Evolutionary conservation across 176 grass and related monocot species (phyloP).

Genomic region (Oryza australiensis): DNA sequence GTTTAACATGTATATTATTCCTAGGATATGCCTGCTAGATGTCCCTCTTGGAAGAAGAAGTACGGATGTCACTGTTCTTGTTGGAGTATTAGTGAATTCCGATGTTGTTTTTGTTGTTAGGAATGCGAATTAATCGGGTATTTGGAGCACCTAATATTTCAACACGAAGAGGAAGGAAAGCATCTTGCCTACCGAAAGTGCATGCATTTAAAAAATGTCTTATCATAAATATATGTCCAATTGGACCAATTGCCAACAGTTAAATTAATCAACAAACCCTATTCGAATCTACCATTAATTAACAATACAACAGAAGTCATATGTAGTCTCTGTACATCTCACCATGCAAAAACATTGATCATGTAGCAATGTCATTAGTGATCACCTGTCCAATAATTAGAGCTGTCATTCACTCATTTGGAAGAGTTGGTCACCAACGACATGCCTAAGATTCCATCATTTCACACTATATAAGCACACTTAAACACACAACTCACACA

Average conservation of each 20-base stretch:
- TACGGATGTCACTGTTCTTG: background rate
- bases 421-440: slow-evolving; percentile 33
- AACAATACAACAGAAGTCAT: background rate
- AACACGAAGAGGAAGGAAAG: background rate
- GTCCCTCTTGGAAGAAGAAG: background rate
- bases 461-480: slow-evolving; percentile 10
- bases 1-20: background rate
- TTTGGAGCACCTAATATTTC: background rate
- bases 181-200: background rate
- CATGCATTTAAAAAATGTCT: background rate
- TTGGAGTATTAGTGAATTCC: background rate
- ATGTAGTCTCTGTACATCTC: background rate
- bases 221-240: background rate
- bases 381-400: background rate
- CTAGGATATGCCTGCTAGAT: background rate
- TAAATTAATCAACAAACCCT: too few relatives aligned
- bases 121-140: background rate
- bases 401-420: slow-evolving; percentile 2
- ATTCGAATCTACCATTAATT: background rate
- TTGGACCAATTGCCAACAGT: too few relatives aligned
- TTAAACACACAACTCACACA: background rate
- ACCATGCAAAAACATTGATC: background rate
- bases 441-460: background rate
- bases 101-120: background rate
- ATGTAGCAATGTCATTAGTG: background rate